phyloP scores from a whole-genome alignment of 1,139 yeast genomes.

The Hyphopichia pseudoburtonii region DNA sequence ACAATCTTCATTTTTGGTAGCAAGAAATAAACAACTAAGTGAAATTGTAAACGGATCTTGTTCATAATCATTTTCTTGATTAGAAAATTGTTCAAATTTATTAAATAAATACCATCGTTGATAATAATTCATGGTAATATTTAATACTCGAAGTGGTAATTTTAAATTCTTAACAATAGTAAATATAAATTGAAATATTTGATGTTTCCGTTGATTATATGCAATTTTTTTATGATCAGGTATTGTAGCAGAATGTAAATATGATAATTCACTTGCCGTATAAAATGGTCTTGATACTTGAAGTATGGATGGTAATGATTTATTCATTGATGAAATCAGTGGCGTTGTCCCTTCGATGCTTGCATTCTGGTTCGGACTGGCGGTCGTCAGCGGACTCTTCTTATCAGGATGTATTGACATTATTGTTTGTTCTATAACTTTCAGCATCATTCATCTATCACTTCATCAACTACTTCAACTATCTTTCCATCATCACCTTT shows the following conservation, averaged over 20 bases:
- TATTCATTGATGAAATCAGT: too few species aligned
- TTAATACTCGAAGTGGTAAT: constrained; percentile 66
- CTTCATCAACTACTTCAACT: too few species aligned
- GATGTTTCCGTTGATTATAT: constrained; percentile 53
- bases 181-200: constrained; percentile 54
- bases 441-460: too few species aligned
- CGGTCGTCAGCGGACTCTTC: too few species aligned
- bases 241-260: constrained; percentile 53
- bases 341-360: too few species aligned
- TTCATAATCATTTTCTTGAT: constrained; percentile 21
- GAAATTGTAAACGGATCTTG: constrained; percentile 57
- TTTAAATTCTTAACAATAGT: constrained; percentile 54
- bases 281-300: constrained; percentile 69
- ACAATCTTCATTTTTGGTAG: constrained; percentile 86
- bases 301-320: constrained; percentile 17
- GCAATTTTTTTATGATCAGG: constrained; percentile 46
- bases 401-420: too few species aligned
- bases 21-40: constrained; percentile 71
- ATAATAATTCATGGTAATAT: constrained; percentile 68
- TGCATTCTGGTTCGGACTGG: too few species aligned
- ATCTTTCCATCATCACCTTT: too few species aligned
- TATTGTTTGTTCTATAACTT: too few species aligned
- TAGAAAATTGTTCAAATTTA: constrained; percentile 46
- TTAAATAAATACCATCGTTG: constrained; percentile 71
- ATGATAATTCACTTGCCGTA: constrained; percentile 54